A percentile compares a stretch with the other conserved stretches of the same genome.
Conservation (phyloP, 331 rosid species). For the Rhamnella rubrinervis region DNA sequence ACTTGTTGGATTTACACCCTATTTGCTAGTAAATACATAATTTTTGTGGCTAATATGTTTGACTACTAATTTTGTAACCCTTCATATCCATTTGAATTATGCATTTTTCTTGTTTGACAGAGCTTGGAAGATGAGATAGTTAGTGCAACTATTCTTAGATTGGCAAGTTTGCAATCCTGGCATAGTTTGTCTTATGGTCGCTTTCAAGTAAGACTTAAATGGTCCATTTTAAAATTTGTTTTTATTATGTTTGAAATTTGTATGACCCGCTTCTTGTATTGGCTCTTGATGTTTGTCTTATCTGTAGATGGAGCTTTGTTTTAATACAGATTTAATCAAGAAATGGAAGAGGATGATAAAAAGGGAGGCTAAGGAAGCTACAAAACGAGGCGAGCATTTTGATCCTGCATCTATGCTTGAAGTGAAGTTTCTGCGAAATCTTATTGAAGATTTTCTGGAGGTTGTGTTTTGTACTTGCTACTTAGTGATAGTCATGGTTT, state of each 20-base stretch:
- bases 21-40: no score
- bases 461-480: conserved; percentile 36
- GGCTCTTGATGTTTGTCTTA: conserved; percentile 18
- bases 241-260: conserved; percentile 5
- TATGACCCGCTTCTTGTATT: conserved; percentile 21
- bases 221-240: conserved; percentile 2
- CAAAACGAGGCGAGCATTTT: conserved; percentile 55
- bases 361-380: conserved; percentile 64
- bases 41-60: no score
- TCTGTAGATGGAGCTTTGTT: conserved; percentile 88
- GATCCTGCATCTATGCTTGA: conserved; percentile 63
- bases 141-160: conserved; percentile 72
- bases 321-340: conserved; percentile 72
- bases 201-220: conserved; percentile 67
- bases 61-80: background rate
- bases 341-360: conserved; percentile 94
- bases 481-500: background rate
- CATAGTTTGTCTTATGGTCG: conserved; percentile 90
- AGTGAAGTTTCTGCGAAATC: conserved; percentile 75
- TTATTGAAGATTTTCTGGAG: conserved; percentile 87
- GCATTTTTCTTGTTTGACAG: conserved; percentile 40
- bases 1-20: background rate
- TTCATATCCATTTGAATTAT: background rate
- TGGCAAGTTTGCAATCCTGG: conserved; percentile 92
- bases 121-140: conserved; percentile 98